These are phyloP conservation scores for Malassezia yamatoensis DNA, from an alignment of 1,284 basidiomycete species.

Conservation along the genomic window DNA sequence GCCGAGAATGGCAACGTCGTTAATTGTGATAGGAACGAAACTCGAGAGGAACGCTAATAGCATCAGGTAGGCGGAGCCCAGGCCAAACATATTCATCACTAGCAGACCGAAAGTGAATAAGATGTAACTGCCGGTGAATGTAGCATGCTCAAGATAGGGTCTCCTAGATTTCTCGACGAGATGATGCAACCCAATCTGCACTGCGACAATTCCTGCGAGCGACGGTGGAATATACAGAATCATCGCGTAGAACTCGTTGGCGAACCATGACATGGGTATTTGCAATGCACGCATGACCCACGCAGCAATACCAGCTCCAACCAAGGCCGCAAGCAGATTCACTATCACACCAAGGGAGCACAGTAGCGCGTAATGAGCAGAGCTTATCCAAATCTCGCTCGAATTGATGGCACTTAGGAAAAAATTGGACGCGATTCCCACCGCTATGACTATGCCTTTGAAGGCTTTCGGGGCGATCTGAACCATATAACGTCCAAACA, in stretches of 20 bases:
- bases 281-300: conserved; percentile 59
- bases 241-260: conserved; percentile 62
- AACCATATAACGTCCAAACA: conserved; percentile 50
- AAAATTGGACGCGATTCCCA: conserved; percentile 41
- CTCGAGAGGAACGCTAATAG: conserved; percentile 53
- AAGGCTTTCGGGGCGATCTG: conserved; percentile 51
- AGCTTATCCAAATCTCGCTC: conserved; percentile 39
- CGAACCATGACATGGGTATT: conserved; percentile 53
- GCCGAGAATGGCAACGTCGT: conserved; percentile 39
- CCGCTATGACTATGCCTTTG: conserved; percentile 36
- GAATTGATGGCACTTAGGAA: conserved; percentile 42
- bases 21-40: conserved; percentile 18
- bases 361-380: conserved; percentile 28
- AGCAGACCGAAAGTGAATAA: conserved; percentile 30
- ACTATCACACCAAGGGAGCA: conserved; percentile 25
- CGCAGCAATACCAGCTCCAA: conserved; percentile 65
- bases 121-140: conserved; percentile 26
- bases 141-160: conserved; percentile 40
- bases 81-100: conserved; percentile 54
- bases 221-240: conserved; percentile 67
- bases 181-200: conserved; percentile 58
- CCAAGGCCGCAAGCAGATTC: conserved; percentile 50
- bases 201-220: conserved; percentile 55
- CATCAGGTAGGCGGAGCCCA: conserved; percentile 63
- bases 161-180: conserved; percentile 50